Evolutionary conservation across 306 rosid genomes (phyloP).

Genomic region (Cyamopsis tetragonoloba): DNA sequence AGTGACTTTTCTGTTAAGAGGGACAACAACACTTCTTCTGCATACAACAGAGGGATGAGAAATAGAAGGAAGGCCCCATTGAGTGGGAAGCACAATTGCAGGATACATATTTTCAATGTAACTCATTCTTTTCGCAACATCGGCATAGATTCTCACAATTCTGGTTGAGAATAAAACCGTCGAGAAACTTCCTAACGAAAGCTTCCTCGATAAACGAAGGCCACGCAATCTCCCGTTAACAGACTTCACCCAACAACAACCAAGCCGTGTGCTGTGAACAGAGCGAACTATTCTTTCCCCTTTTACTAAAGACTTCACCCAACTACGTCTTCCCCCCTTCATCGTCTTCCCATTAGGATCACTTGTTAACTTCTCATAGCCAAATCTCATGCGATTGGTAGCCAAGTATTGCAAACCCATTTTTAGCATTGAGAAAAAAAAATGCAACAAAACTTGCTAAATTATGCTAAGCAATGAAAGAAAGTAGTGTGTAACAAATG

Average conservation of each 20-base stretch:
- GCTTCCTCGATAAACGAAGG: constrained; percentile 48
- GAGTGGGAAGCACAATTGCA: constrained; percentile 42
- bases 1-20: constrained; percentile 19
- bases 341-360: constrained; percentile 29
- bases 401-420: constrained; percentile 43
- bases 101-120: constrained; percentile 41
- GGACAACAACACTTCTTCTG: constrained; percentile 17
- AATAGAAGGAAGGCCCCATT: constrained; percentile 71
- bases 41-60: constrained; percentile 43
- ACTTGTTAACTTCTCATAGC: constrained; percentile 48
- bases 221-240: constrained; percentile 54
- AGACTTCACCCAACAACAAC: constrained; percentile 55
- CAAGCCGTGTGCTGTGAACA: too few species aligned
- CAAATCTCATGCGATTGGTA: constrained; percentile 36
- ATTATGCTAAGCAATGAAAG: neutral
- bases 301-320: constrained; percentile 63
- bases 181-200: constrained; percentile 43
- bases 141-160: constrained; percentile 44
- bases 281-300: too few species aligned
- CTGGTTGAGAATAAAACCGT: constrained; percentile 34
- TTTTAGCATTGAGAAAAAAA: constrained; percentile 7
- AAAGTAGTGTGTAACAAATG: too few species aligned
- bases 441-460: neutral
- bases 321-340: constrained; percentile 40
- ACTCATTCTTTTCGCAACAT: constrained; percentile 43